phyloP scores from a whole-genome alignment of 78 protist species.

The Speleostelium caveatum region DNA sequence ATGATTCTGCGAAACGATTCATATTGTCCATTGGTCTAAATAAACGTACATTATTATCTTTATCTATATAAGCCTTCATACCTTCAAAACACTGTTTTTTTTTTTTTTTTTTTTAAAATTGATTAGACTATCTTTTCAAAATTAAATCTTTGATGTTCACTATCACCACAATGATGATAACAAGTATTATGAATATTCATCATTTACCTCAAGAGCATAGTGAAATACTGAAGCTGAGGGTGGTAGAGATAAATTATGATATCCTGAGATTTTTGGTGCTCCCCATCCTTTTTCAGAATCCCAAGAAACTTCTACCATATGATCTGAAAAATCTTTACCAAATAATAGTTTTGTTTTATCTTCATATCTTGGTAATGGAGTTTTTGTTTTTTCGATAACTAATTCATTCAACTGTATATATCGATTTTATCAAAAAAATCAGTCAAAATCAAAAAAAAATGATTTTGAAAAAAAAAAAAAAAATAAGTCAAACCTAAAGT shows the following conservation, averaged over 20 bases:
- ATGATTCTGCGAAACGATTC: slow-evolving; percentile 88
- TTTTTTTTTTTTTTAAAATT: background rate
- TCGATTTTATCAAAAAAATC: no score
- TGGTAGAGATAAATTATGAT: slow-evolving; percentile 86
- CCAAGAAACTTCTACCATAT: slow-evolving; percentile 96
- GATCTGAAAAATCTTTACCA: slow-evolving; percentile 93
- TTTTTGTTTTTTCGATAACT: slow-evolving; percentile 77
- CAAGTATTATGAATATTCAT: no score
- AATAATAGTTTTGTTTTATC: slow-evolving; percentile 86
- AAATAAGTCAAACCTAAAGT: no score
- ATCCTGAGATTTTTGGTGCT: slow-evolving; percentile 89
- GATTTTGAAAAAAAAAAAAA: no score
- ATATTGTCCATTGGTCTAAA: slow-evolving; percentile 97
- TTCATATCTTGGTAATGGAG: slow-evolving; percentile 59
- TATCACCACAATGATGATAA: no score
- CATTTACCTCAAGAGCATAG: slow-evolving; percentile 91
- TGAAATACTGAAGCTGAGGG: slow-evolving; percentile 94
- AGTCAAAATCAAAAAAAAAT: no score
- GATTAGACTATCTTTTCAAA: no score
- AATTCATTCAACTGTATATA: slow-evolving; percentile 37
- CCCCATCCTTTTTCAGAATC: slow-evolving; percentile 90
- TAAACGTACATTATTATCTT: slow-evolving; percentile 75
- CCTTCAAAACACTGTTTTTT: slow-evolving; percentile 96
- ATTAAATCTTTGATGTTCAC: no score
- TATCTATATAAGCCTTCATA: slow-evolving; percentile 95